Percentiles rank a stretch among this genome's conserved stretches.
Conservation (phyloP, 2,329 filamentous ascomycete genomes). For the Talaromyces funiculosus region DNA sequence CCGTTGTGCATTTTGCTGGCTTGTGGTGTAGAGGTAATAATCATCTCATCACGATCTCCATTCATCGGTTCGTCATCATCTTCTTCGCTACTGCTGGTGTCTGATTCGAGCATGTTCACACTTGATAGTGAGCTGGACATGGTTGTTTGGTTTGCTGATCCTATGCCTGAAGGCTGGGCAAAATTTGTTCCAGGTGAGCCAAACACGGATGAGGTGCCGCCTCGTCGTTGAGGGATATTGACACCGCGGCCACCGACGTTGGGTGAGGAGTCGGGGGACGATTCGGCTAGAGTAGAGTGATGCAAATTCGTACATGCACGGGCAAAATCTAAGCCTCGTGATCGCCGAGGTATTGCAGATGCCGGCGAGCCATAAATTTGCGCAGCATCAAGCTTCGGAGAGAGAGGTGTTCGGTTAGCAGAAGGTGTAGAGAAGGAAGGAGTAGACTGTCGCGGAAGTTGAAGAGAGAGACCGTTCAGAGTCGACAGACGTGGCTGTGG, state of each 20-base stretch:
- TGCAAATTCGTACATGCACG: constrained; percentile 89
- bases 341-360: constrained; percentile 81
- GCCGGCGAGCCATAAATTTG: constrained; percentile 82
- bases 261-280: constrained; percentile 85
- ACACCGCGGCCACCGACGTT: constrained; percentile 67
- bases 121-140: constrained; percentile 79
- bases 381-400: constrained; percentile 77
- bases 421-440: constrained; percentile 39
- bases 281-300: constrained; percentile 88
- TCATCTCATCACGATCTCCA: constrained; percentile 68
- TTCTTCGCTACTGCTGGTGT: constrained; percentile 68
- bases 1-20: constrained; percentile 53
- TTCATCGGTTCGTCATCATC: constrained; percentile 54
- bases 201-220: constrained; percentile 36
- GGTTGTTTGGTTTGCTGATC: constrained; percentile 62
- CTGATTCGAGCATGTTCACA: constrained; percentile 70
- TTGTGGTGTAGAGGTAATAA: constrained; percentile 72
- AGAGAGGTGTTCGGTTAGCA: constrained; percentile 62
- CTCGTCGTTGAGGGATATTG: constrained; percentile 53
- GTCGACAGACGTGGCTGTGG: constrained; percentile 56
- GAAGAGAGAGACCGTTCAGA: constrained; percentile 61
- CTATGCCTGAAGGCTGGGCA: constrained; percentile 61
- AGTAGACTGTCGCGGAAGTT: constrained; percentile 54
- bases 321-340: constrained; percentile 86
- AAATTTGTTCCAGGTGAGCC: constrained; percentile 60